Conservation (phyloP, 768 basidiomycete genomes). For the Lactarius psammicola region DNA sequence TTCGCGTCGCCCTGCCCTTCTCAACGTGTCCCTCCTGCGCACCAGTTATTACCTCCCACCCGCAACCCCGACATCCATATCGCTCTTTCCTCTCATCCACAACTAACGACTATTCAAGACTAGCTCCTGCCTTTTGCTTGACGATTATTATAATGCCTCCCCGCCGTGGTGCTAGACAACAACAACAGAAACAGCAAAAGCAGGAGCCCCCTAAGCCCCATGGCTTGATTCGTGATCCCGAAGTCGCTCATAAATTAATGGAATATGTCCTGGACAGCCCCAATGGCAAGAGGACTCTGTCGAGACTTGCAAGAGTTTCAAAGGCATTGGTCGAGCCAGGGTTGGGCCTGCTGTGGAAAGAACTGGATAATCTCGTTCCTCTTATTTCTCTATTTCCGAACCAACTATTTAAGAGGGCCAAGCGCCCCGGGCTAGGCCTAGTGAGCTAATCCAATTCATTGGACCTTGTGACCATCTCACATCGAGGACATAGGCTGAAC, state of each 20-base stretch:
- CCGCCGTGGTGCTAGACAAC: constrained; percentile 21
- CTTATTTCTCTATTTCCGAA: constrained; percentile 70
- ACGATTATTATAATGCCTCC: constrained; percentile 20
- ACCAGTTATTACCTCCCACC: constrained; percentile 24
- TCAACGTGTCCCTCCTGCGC: constrained; percentile 27
- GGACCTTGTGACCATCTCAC: constrained; percentile 17
- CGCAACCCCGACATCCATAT: constrained; percentile 19
- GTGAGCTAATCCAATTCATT: constrained; percentile 42
- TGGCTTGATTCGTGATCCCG: constrained; percentile 60
- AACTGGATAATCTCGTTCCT: constrained; percentile 72
- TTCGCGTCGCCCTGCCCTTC: constrained; percentile 28
- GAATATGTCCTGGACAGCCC: constrained; percentile 56
- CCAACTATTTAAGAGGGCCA: constrained; percentile 63
- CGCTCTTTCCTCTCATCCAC: constrained; percentile 21
- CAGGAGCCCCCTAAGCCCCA: constrained; percentile 53
- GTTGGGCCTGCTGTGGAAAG: constrained; percentile 72
- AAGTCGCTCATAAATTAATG: constrained; percentile 51
- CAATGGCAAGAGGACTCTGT: constrained; percentile 63
- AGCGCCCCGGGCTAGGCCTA: constrained; percentile 73
- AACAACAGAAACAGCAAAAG: constrained; percentile 16
- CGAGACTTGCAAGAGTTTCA: constrained; percentile 73
- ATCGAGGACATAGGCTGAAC: constrained; percentile 45
- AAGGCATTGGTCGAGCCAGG: constrained; percentile 69
- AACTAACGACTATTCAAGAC: constrained; percentile 10
- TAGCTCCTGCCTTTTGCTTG: constrained; percentile 6